Base-by-base conservation (phyloP, 2,329 filamentous ascomycete species). In the Lomentospora prolificans region DNA sequence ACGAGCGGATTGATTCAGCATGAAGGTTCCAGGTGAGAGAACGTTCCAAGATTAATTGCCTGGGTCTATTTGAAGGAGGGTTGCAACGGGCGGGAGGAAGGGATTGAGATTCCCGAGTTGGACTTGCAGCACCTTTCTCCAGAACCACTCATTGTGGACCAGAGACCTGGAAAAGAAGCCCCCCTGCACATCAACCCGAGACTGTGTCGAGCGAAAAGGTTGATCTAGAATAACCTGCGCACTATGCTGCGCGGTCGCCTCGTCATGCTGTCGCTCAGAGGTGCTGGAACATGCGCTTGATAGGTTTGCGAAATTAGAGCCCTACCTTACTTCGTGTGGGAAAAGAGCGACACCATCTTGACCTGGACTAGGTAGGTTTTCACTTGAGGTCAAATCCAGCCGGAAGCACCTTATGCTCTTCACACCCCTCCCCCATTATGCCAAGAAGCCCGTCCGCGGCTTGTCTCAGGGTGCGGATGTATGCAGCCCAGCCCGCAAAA, bases 401-500 rank as follows among this genome's bases (percentile, higher is more conserved):
- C 30, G 7, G 7, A 6, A 33, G 7, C 30, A 6, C 30, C 30
- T 48, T 19, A 22, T 10, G 17, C 44, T 22, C 24, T 19, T 22
- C 17, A 22, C 44, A 25, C 41, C n/a, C 30, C 44, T 22, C 36
- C 36, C 36, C n/a, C 12, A 19, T 27, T 48, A 27, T 10, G 44
- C 44, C 44, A 48, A 48, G 44, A 19, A 27, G 44, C 44, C 44
- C 44, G 44, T 48, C 19, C 44, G 7, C 44, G 44, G 12, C 44
- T 27, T 48, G 44, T 19, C 44, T 48, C 44, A 48, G 44, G 17
- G 44, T 48, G 44, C 44, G 44, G 44, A 48, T 48, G 44, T 48
- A 48, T 48, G 44, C 44, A 48, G 44, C 14, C 44, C 24, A 12
- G 44, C 22, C 44, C 44, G 22, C 44, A 48, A 48, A n/a, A 48